phyloP scores from a whole-genome alignment of 1,139 yeast species.

The Zygosaccharomyces pseudobailii region DNA sequence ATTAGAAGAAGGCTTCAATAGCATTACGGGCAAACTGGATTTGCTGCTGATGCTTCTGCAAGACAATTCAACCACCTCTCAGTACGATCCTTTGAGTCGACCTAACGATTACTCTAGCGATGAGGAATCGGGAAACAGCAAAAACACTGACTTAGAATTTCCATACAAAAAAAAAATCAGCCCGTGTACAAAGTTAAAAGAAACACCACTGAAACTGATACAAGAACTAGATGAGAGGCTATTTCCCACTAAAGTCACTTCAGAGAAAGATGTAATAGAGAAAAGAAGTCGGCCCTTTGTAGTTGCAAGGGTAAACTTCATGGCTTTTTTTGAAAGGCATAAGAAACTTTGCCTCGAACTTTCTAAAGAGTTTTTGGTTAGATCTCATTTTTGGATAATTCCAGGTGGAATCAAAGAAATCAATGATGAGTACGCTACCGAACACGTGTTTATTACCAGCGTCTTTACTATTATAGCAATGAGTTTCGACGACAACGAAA shows the following conservation, averaged over 20 bases:
- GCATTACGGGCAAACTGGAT: constrained; percentile 27
- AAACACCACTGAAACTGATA: constrained; percentile 40
- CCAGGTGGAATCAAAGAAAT: constrained; percentile 49
- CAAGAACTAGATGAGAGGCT: constrained; percentile 41
- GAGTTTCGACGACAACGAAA: constrained; percentile 47
- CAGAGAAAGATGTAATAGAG: constrained; percentile 33
- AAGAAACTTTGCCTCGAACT: constrained; percentile 39
- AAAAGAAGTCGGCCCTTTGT: constrained; percentile 35
- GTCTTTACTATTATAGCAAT: constrained; percentile 48
- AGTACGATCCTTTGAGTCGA: not conserved
- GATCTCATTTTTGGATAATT: constrained; percentile 50
- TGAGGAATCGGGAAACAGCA: not conserved
- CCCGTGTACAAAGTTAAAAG: constrained; percentile 20
- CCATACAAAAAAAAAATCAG: not conserved
- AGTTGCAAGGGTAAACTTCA: constrained; percentile 36
- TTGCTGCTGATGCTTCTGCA: constrained; percentile 32
- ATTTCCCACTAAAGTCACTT: constrained; percentile 32
- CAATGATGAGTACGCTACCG: constrained; percentile 39
- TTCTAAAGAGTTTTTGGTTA: constrained; percentile 41
- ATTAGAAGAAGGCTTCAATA: constrained; percentile 22
- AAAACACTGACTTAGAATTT: not conserved
- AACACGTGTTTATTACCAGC: constrained; percentile 47
- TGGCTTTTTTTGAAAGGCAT: constrained; percentile 40
- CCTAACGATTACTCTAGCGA: not conserved
- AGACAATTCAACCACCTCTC: constrained; percentile 9